A percentile compares a stretch with the other conserved stretches of the same genome.
phyloP scores from a whole-genome alignment of 768 basidiomycete genomes.

The Russula sp. region DNA sequence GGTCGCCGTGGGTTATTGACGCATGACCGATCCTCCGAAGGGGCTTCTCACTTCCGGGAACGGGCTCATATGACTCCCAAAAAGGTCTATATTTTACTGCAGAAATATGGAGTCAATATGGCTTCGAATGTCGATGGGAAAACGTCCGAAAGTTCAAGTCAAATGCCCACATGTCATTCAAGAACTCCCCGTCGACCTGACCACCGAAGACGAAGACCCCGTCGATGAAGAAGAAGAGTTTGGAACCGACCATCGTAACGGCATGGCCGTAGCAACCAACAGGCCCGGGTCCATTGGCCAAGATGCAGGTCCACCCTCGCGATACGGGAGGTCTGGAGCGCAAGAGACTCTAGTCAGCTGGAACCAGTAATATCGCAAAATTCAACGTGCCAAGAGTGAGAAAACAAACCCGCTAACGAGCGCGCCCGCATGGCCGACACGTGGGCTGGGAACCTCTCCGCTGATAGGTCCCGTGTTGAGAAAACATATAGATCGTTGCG shows the following conservation, averaged over 20 bases:
- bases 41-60: slow-evolving; percentile 54
- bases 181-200: slow-evolving; percentile 90
- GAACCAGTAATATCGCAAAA: background rate
- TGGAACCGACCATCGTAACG: slow-evolving; percentile 86
- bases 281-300: slow-evolving; percentile 73
- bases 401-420: slow-evolving; percentile 93
- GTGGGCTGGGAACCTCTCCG: slow-evolving; percentile 82
- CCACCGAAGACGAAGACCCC: slow-evolving; percentile 98
- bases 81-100: slow-evolving; percentile 76
- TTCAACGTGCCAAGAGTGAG: slow-evolving; percentile 79
- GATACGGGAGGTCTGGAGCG: slow-evolving; percentile 69
- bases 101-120: slow-evolving; percentile 13
- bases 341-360: background rate
- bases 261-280: slow-evolving; percentile 94
- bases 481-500: slow-evolving; percentile 92
- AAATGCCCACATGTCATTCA: slow-evolving; percentile 95
- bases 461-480: slow-evolving; percentile 72
- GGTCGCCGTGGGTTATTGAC: slow-evolving; percentile 74
- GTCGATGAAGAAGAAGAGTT: too few species aligned
- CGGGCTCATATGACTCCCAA: slow-evolving; percentile 79
- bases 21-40: slow-evolving; percentile 91
- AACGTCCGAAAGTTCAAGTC: slow-evolving; percentile 88
- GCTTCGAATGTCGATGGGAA: slow-evolving; percentile 8
- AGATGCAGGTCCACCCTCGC: slow-evolving; percentile 90
- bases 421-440: slow-evolving; percentile 97